Percentiles rank a stretch among this genome's conserved stretches.
Conservation (phyloP, 176 grass and related monocot species). For the Cenchrus americanus region DNA sequence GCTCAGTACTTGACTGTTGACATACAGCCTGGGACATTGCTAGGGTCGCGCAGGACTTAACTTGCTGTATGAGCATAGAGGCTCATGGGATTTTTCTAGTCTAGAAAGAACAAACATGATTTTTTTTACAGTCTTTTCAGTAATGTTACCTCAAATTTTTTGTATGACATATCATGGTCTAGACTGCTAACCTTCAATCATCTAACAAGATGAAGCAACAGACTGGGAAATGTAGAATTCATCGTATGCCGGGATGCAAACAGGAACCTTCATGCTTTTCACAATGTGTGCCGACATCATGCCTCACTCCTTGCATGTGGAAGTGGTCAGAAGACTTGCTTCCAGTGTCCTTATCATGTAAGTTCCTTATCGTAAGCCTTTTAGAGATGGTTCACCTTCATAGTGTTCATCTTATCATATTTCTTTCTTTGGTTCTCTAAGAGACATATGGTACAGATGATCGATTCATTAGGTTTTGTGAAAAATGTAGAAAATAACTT, state of each 20-base stretch:
- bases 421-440: neutral
- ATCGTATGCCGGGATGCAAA: conserved; percentile 69
- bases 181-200: conserved; percentile 33
- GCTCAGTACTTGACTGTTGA: neutral
- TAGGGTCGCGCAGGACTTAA: neutral
- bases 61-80: neutral
- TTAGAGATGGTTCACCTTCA: neutral
- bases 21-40: neutral
- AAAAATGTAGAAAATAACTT: too few species aligned
- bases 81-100: neutral
- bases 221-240: conserved; percentile 87
- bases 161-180: conserved; percentile 13
- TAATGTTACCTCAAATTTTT: neutral
- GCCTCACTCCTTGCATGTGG: conserved; percentile 82
- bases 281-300: conserved; percentile 93
- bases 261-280: conserved; percentile 77
- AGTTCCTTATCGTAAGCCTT: conserved; percentile 54
- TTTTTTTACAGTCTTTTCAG: neutral
- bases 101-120: neutral
- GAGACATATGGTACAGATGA: neutral
- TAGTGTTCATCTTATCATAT: neutral
- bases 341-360: conserved; percentile 93
- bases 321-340: conserved; percentile 87
- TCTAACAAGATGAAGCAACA: conserved; percentile 62
- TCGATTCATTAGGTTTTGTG: too few species aligned